phyloP scores from a whole-genome alignment of 768 basidiomycete genomes.

The Rhodosporidiobolus sp. region DNA sequence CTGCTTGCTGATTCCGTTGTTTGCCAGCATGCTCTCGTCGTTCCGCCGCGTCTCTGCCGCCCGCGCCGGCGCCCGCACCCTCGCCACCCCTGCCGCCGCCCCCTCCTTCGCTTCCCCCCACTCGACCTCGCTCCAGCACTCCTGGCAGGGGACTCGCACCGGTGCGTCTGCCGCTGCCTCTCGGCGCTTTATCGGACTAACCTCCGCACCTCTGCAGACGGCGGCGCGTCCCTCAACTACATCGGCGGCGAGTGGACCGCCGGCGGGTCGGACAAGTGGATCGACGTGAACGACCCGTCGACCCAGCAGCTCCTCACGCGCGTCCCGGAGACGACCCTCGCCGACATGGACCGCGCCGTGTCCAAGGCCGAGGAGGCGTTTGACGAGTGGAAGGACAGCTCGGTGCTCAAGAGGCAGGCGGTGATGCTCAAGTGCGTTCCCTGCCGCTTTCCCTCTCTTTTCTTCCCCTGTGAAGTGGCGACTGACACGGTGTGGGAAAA shows the following conservation, averaged over 20 bases:
- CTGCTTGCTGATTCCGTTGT: neutral
- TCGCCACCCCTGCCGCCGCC: neutral
- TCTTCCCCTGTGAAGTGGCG: too few relatives aligned
- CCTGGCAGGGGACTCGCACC: conserved; percentile 1
- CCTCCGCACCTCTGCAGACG: neutral
- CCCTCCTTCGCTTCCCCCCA: neutral
- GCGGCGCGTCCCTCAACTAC: conserved; percentile 10
- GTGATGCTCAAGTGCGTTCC: conserved; percentile 77
- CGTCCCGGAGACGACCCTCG: conserved; percentile 82
- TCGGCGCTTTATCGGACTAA: too few relatives aligned
- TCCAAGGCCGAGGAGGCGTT: conserved; percentile 81
- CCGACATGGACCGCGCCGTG: conserved; percentile 79
- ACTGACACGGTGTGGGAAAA: too few relatives aligned
- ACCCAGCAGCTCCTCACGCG: conserved; percentile 84
- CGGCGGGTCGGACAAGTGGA: conserved; percentile 4
- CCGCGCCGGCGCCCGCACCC: neutral
- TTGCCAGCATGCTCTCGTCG: neutral
- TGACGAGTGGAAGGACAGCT: conserved; percentile 82
- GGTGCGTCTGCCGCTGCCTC: too few relatives aligned
- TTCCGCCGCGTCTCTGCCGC: neutral
- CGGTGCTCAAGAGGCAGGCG: conserved; percentile 77
- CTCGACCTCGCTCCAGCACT: neutral
- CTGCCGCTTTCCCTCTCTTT: too few relatives aligned
- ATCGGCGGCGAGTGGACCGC: conserved; percentile 21
- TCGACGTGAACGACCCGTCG: conserved; percentile 59